These are phyloP conservation scores for Pyrenula aspistea DNA, from an alignment of 495 filamentous ascomycete species.

Conservation along the genomic window DNA sequence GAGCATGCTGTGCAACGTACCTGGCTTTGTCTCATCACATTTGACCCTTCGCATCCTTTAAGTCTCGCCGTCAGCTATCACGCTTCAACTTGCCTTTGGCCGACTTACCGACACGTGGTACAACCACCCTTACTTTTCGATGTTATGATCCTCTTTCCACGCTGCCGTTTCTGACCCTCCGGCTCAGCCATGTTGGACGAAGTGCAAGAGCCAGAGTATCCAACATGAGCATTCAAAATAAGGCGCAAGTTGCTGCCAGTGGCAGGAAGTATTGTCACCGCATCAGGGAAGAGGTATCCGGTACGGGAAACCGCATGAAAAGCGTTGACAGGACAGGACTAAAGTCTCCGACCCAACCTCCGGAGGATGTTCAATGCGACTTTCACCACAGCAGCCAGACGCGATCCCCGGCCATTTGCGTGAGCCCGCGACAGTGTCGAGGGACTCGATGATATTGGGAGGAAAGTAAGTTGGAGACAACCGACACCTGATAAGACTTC, in stretches of 20 bases:
- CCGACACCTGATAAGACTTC: no score
- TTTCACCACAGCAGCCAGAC: no score
- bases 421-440: no score
- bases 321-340: background rate
- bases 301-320: background rate
- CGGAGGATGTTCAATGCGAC: background rate
- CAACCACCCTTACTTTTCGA: background rate
- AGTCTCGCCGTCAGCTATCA: background rate
- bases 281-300: background rate
- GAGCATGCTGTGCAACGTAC: no score
- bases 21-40: background rate
- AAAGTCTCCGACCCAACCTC: no score
- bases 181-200: background rate
- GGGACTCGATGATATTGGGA: background rate
- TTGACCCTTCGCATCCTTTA: background rate
- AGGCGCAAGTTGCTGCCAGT: background rate
- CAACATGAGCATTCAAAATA: background rate
- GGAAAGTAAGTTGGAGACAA: no score
- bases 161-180: background rate
- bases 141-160: background rate
- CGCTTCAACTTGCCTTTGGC: background rate
- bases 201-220: background rate
- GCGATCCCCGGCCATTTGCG: no score
- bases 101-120: background rate
- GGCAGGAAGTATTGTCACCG: background rate